Percentiles rank a stretch among this genome's conserved stretches.
Evolutionary conservation across 805 yeast genomes (phyloP).

Genomic region (Metschnikowia rubicola): DNA sequence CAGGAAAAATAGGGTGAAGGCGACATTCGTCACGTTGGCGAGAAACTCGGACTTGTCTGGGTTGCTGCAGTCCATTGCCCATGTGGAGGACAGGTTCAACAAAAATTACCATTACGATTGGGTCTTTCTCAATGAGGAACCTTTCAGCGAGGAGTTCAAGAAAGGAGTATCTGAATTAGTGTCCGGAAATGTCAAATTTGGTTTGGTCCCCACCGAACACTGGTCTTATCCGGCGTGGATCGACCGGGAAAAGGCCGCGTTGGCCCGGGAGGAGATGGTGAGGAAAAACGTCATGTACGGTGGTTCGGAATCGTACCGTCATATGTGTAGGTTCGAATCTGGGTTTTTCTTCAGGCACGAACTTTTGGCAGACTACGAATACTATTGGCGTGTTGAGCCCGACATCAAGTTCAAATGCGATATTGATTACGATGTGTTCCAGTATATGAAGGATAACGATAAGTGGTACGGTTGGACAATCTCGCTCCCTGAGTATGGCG

Average conservation of each 20-base stretch:
- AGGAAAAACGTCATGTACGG: conserved; percentile 28
- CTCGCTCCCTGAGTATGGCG: conserved; percentile 17
- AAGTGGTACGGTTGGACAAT: conserved; percentile 23
- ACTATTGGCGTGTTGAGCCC: conserved; percentile 7
- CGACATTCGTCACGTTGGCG: conserved; percentile 44
- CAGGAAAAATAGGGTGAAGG: conserved; percentile 34
- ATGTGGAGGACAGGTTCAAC: conserved; percentile 4
- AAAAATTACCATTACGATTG: conserved; percentile 21
- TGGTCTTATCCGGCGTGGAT: conserved; percentile 21
- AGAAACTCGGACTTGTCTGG: conserved; percentile 8
- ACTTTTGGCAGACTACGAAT: conserved; percentile 19
- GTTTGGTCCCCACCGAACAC: conserved; percentile 16
- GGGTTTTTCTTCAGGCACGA: conserved; percentile 19
- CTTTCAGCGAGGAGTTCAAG: conserved; percentile 19
- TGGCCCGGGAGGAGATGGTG: conserved; percentile 21
- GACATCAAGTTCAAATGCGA: conserved; percentile 17
- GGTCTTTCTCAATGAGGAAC: conserved; percentile 22
- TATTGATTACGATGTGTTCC: conserved; percentile 22
- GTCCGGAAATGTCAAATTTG: conserved; percentile 17
- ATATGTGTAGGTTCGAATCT: conserved; percentile 18
- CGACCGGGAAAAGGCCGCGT: conserved; percentile 23
- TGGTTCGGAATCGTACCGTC: conserved; percentile 14
- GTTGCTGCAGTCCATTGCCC: conserved; percentile 18
- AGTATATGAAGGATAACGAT: conserved; percentile 10
- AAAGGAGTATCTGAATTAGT: conserved; percentile 11